Base-by-base conservation (phyloP, 2,329 filamentous ascomycete genomes). In the Fusarium fracticaudum region DNA sequence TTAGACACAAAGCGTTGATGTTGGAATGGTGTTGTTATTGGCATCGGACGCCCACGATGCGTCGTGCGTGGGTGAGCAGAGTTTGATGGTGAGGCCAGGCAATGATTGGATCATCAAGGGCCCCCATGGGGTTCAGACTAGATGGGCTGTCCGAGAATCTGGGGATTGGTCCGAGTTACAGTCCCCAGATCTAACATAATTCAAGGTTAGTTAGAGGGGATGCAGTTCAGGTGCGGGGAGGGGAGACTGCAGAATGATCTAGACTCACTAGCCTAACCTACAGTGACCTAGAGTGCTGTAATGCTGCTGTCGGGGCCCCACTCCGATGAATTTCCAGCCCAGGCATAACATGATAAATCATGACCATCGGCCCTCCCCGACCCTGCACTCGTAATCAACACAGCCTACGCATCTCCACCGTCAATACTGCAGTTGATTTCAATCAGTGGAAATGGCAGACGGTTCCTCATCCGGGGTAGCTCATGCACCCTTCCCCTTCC, bases 371-470 rank as follows among this genome's bases (percentile, higher is more conserved):
- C 43, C 43, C 43, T 44, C 43, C 43, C 43, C 43, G 43, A 41
- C 40, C 8, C 38, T 40, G 11, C n/a, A 44, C 9, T 44, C n/a
- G 9, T 14, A 12, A 7, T 24, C 15, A 24, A 24, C n/a, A 44
- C 10, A 4, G 12, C 15, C 17, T 44, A 0, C n/a, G 6, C n/a
- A 44, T 24, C 17, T 44, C n/a, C 43, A 44, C 43, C 17, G 3
- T 44, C n/a, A 12, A 13, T 18, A 44, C 17, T 18, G 11, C n/a
- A 2, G 33, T 1, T 35, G 1, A 0, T 24, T 24, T 0, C 17
- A 18, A 24, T 18, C n/a, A 26, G 18, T 44, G 43, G n/a, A 6
- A 26, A 44, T 44, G 43, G n/a, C 17, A 26, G 43, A 44, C 7
- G 43, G 15, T 8, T 17, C 17, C 8, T 44, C n/a, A 11, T 44